These are phyloP conservation scores for Fusarium begoniae DNA, from an alignment of 2,329 filamentous ascomycete genomes.

Conservation along the genomic window DNA sequence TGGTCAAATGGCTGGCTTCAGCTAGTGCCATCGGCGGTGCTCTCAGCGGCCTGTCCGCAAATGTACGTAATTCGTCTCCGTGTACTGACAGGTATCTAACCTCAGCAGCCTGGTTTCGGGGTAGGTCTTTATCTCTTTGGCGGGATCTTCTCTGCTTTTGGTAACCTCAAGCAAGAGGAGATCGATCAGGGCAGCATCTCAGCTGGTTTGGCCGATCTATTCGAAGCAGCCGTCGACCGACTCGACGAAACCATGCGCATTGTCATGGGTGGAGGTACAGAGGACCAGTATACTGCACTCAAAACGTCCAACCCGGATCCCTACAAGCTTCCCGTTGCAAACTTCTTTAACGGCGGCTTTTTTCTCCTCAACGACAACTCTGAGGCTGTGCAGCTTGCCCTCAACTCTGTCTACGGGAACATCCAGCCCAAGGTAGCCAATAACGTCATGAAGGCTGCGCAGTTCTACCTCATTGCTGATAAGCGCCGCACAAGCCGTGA, in stretches of 20 bases:
- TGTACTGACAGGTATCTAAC: background rate
- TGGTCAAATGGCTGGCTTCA: slow-evolving; percentile 8
- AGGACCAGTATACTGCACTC: background rate
- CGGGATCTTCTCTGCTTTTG: background rate
- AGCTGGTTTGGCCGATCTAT: background rate
- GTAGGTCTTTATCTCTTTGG: background rate
- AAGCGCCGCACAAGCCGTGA: slow-evolving; percentile 6
- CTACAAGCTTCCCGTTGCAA: slow-evolving; percentile 7
- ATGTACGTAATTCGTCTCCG: background rate
- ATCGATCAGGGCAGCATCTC: slow-evolving; percentile 5
- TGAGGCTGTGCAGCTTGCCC: background rate
- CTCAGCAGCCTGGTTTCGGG: background rate
- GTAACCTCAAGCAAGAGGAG: background rate
- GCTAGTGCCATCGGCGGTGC: background rate
- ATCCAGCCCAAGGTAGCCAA: slow-evolving; percentile 33
- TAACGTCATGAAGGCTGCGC: slow-evolving; percentile 30
- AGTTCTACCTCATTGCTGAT: slow-evolving; percentile 19
- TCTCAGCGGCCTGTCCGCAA: background rate
- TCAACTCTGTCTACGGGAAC: slow-evolving; percentile 5
- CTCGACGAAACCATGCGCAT: background rate
- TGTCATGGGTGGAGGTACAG: background rate
- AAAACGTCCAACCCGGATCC: slow-evolving; percentile 8
- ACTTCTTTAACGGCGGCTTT: slow-evolving; percentile 26
- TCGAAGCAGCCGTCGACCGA: background rate
- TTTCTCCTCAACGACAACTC: slow-evolving; percentile 14